Conservation (phyloP, 2,329 filamentous ascomycete species). For the Beauveria bassiana region DNA sequence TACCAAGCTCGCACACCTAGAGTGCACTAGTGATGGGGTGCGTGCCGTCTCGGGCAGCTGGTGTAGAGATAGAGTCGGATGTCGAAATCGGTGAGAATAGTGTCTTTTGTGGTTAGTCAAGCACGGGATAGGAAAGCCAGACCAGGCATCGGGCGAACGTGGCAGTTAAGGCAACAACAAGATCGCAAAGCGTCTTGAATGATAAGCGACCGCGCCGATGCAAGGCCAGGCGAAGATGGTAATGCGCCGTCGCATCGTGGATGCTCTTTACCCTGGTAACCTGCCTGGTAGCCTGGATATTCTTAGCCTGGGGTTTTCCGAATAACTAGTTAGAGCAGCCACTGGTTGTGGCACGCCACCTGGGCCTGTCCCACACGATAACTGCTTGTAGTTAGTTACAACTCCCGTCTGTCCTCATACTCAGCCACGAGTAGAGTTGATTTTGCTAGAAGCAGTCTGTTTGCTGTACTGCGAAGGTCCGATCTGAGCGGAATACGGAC, state of each 20-base stretch:
- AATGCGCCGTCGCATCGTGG: background rate
- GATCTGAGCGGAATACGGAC: background rate
- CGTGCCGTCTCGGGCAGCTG: background rate
- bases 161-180: background rate
- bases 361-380: too few species aligned
- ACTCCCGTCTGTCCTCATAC: too few species aligned
- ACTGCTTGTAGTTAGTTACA: too few species aligned
- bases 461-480: background rate
- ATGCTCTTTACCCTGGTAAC: background rate
- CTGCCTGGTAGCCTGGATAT: too few species aligned
- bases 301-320: too few species aligned
- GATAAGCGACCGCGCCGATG: constrained; percentile 1
- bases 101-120: background rate
- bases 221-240: background rate
- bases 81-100: constrained; percentile 7
- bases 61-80: background rate
- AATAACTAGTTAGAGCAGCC: too few species aligned
- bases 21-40: background rate
- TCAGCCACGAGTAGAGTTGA: too few species aligned
- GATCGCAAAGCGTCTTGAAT: background rate
- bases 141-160: background rate
- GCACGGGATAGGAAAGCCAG: background rate
- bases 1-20: background rate
- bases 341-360: too few species aligned
- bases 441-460: too few species aligned